Conservation (phyloP, 331 rosid species). For the Rosa hybrid region DNA sequence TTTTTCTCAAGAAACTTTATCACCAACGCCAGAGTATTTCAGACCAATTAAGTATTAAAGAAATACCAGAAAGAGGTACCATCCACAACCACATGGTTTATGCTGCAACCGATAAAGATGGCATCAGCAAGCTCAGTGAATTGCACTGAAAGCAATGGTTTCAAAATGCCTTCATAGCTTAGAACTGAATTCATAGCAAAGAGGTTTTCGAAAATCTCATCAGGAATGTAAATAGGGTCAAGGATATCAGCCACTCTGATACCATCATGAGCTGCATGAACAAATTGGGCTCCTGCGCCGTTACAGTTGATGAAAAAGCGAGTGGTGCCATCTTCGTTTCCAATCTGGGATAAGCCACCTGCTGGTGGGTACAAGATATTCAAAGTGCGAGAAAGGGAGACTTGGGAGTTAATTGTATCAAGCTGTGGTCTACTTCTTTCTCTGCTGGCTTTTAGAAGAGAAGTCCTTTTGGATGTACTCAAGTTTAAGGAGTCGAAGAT, state of each 20-base stretch:
- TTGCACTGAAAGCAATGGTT: constrained; percentile 40
- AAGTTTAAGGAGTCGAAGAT: neutral
- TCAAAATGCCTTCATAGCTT: constrained; percentile 33
- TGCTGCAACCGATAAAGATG: constrained; percentile 18
- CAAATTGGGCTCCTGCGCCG: constrained; percentile 14
- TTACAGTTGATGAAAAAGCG: constrained; percentile 22
- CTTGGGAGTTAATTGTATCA: neutral
- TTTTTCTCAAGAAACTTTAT: neutral
- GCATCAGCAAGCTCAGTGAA: constrained; percentile 33
- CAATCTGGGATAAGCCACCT: constrained; percentile 6
- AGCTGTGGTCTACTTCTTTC: neutral
- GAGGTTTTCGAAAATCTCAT: constrained; percentile 19
- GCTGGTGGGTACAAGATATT: constrained; percentile 26
- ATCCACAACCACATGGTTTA: constrained; percentile 26
- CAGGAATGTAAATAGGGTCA: neutral
- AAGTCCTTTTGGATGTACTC: constrained; percentile 18
- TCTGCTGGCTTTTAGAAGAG: constrained; percentile 6
- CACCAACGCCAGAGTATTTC: neutral
- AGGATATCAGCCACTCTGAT: neutral
- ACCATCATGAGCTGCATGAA: constrained; percentile 13
- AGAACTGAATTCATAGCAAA: constrained; percentile 25
- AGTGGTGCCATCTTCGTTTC: constrained; percentile 13
- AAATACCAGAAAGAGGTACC: constrained; percentile 30
- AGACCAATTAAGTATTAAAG: constrained; percentile 23
- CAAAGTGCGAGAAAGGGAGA: constrained; percentile 14